Conservation (phyloP, 2,329 filamentous ascomycete genomes). For the Exophiala sideris region DNA sequence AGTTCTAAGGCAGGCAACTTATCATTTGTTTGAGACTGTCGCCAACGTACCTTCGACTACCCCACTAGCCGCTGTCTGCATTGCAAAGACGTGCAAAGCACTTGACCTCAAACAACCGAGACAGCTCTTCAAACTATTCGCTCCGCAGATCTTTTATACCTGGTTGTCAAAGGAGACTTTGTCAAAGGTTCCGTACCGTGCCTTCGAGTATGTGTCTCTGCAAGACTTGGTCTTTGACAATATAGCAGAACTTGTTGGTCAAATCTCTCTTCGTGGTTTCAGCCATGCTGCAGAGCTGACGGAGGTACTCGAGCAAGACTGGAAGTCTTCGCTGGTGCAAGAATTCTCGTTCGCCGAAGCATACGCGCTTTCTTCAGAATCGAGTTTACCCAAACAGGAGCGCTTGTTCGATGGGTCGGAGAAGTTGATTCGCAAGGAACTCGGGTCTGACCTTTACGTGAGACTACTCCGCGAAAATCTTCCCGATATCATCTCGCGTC, state of each 20-base stretch:
- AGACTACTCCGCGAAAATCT: constrained; percentile 66
- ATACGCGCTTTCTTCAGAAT: constrained; percentile 78
- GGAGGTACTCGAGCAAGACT: constrained; percentile 52
- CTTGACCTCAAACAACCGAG: constrained; percentile 64
- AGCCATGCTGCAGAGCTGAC: constrained; percentile 61
- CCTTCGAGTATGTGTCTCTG: constrained; percentile 74
- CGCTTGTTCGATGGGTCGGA: constrained; percentile 57
- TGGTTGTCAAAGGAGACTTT: constrained; percentile 72
- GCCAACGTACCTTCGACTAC: constrained; percentile 65
- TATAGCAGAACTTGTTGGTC: constrained; percentile 72
- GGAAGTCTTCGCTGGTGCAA: constrained; percentile 57
- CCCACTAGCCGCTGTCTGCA: constrained; percentile 69
- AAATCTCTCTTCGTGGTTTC: constrained; percentile 78
- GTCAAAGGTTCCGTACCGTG: constrained; percentile 72
- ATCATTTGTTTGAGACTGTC: constrained; percentile 89
- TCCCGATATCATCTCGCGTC: constrained; percentile 69
- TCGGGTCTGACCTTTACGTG: constrained; percentile 66
- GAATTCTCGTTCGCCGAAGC: constrained; percentile 77
- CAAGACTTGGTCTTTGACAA: constrained; percentile 66
- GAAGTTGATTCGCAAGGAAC: constrained; percentile 61
- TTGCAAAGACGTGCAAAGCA: constrained; percentile 62
- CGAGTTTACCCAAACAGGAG: constrained; percentile 46
- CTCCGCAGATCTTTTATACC: constrained; percentile 83
- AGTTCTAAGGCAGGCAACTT: constrained; percentile 79
- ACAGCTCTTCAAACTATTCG: constrained; percentile 77